Evolutionary conservation across 106 monocot species (phyloP).

Genomic region (Vanilla planifolia): DNA sequence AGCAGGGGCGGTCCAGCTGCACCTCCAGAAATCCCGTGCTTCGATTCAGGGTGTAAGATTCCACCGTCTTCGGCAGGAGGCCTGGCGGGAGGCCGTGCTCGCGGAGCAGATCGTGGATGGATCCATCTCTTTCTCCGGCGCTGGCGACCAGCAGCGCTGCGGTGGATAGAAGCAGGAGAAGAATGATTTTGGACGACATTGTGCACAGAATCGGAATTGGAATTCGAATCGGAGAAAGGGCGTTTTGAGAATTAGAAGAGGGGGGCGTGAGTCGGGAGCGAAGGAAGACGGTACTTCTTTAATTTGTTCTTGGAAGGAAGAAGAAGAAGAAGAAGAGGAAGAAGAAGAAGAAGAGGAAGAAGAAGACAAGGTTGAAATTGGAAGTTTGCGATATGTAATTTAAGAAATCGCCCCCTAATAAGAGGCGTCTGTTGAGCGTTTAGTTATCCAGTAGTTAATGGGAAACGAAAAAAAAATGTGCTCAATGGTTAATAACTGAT

Average conservation of each 20-base stretch:
- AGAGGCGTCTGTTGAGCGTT: too few relatives aligned
- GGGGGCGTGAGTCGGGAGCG: neutral
- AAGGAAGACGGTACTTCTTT: too few relatives aligned
- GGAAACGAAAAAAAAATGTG: too few relatives aligned
- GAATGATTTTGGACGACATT: neutral
- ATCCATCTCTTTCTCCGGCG: neutral
- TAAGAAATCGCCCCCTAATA: neutral
- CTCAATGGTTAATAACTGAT: too few relatives aligned
- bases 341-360: too few relatives aligned
- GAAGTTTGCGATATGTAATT: neutral
- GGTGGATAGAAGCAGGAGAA: slow-evolving; percentile 5
- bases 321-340: neutral
- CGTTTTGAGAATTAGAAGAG: slow-evolving; percentile 1
- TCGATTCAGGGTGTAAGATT: slow-evolving; percentile 20
- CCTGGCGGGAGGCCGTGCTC: slow-evolving; percentile 24
- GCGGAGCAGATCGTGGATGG: slow-evolving; percentile 27
- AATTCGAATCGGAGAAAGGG: neutral
- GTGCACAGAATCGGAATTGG: too few relatives aligned
- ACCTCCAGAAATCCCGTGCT: slow-evolving; percentile 17
- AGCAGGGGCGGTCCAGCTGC: slow-evolving; percentile 19
- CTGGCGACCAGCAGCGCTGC: neutral
- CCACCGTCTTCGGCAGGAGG: slow-evolving; percentile 21
- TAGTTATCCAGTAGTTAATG: too few relatives aligned
- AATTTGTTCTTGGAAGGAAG: too few relatives aligned
- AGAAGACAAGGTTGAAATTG: neutral